A percentile compares a stretch with the other conserved stretches of the same genome.
Evolutionary conservation across 2,329 filamentous ascomycete species (phyloP).

Genomic region (Colletotrichum echinochloae): DNA sequence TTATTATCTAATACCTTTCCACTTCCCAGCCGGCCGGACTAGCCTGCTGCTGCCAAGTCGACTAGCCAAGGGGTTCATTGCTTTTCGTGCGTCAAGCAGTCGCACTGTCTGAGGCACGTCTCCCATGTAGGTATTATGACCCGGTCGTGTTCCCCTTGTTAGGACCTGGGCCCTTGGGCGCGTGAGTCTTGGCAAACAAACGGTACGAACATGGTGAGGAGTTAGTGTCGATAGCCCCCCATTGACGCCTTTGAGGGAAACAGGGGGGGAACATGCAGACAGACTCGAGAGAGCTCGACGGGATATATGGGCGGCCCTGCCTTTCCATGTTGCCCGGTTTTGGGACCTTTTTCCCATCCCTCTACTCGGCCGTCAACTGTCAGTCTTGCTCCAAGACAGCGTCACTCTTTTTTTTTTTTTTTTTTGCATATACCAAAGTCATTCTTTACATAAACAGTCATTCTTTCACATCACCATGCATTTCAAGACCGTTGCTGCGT

Average conservation of each 20-base stretch:
- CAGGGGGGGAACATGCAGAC: not conserved
- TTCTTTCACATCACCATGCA: constrained; percentile 30
- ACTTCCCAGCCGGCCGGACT: constrained; percentile 23
- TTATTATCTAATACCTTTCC: not conserved
- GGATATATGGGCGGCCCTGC: constrained; percentile 30
- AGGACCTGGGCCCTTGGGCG: constrained; percentile 11
- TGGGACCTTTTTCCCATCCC: not conserved
- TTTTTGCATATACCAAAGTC: constrained; percentile 21
- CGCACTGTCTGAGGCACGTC: constrained; percentile 3
- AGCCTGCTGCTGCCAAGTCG: not conserved
- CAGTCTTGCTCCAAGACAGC: constrained; percentile 18
- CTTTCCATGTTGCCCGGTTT: not conserved
- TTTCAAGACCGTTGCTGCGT: constrained; percentile 32
- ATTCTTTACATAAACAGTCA: constrained; percentile 25
- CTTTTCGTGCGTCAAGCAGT: constrained; percentile 18
- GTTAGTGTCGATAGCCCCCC: not conserved
- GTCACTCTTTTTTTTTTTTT: constrained; percentile 27
- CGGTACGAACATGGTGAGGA: constrained; percentile 26
- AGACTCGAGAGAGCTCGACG: constrained; percentile 20
- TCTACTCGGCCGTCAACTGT: constrained; percentile 10
- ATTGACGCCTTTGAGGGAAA: not conserved
- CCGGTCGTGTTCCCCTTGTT: constrained; percentile 17
- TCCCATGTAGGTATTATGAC: constrained; percentile 28
- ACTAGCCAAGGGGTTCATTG: constrained; percentile 10
- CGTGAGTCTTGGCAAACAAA: constrained; percentile 32